Conservation (phyloP, 1,284 basidiomycete genomes). For the Rhodotorula sp. region DNA sequence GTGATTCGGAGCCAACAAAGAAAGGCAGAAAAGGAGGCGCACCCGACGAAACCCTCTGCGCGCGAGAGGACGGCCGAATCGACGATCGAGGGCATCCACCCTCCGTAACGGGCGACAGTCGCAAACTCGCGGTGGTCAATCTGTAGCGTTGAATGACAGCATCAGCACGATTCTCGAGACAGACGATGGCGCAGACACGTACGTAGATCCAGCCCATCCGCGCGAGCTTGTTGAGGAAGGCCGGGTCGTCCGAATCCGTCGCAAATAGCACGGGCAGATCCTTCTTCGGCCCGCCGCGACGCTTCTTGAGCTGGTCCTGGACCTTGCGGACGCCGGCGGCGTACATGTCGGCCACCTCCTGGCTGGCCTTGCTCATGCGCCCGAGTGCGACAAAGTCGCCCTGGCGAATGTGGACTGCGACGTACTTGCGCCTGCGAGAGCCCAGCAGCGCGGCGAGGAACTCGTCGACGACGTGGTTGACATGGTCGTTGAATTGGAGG, state of each 20-base stretch:
- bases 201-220: slow-evolving; percentile 34
- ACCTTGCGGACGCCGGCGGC: slow-evolving; percentile 23
- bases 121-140: slow-evolving; percentile 23
- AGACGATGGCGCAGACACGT: neutral
- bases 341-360: slow-evolving; percentile 29
- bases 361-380: slow-evolving; percentile 5
- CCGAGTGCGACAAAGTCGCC: slow-evolving; percentile 33
- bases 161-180: neutral
- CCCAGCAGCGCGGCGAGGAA: slow-evolving; percentile 35
- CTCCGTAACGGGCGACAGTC: slow-evolving; percentile 27
- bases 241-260: slow-evolving; percentile 36
- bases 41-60: slow-evolving; percentile 36
- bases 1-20: too few species aligned
- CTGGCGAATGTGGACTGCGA: slow-evolving; percentile 35
- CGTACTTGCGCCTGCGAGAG: slow-evolving; percentile 24
- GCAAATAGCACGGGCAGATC: slow-evolving; percentile 32
- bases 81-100: slow-evolving; percentile 33
- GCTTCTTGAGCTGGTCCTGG: slow-evolving; percentile 9
- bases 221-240: slow-evolving; percentile 25
- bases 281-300: slow-evolving; percentile 4
- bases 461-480: slow-evolving; percentile 40
- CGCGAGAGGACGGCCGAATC: slow-evolving; percentile 31
- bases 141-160: neutral
- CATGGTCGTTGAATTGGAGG: slow-evolving; percentile 33
- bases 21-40: neutral